These are phyloP conservation scores for Fusarium torreyae DNA, from an alignment of 2,329 filamentous ascomycete genomes.

Conservation along the genomic window DNA sequence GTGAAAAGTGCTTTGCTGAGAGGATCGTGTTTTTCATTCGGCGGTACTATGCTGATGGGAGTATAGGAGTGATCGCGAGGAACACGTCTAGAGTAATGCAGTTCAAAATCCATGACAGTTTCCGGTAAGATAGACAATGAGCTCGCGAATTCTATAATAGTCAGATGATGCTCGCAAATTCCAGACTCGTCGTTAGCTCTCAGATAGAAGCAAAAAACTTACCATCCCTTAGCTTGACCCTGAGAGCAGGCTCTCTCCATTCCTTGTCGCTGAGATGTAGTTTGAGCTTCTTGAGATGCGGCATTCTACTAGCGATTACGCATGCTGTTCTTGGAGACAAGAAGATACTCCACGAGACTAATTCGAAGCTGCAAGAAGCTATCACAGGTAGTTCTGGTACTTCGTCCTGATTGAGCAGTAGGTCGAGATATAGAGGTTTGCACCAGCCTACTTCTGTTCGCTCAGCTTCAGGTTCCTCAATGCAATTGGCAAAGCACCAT, in stretches of 20 bases:
- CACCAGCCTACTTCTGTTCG: slow-evolving; percentile 1
- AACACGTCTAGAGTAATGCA: slow-evolving; percentile 8
- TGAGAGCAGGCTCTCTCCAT: neutral
- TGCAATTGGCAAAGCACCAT: neutral
- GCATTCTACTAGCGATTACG: slow-evolving; percentile 14
- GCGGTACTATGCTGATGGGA: neutral
- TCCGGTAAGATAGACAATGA: neutral
- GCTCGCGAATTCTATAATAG: neutral
- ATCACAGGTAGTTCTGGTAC: slow-evolving; percentile 13
- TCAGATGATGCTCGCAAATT: neutral
- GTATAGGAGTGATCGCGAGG: slow-evolving; percentile 11
- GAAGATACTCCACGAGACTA: slow-evolving; percentile 24
- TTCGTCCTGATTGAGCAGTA: neutral
- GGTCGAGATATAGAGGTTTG: slow-evolving; percentile 7
- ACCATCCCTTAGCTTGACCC: slow-evolving; percentile 10
- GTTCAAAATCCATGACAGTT: slow-evolving; percentile 8
- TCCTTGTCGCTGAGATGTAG: slow-evolving; percentile 25
- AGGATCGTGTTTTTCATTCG: neutral
- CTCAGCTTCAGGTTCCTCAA: slow-evolving; percentile 13
- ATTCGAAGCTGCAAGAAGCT: slow-evolving; percentile 11
- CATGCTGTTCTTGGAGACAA: slow-evolving; percentile 6
- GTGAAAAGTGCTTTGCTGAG: slow-evolving; percentile 16
- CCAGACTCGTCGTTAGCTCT: fast-evolving
- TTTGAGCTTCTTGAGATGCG: slow-evolving; percentile 4
- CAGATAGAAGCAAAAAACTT: neutral